Conservation (phyloP, 2,329 filamentous ascomycete genomes). For the Lecanicillium sp. region DNA sequence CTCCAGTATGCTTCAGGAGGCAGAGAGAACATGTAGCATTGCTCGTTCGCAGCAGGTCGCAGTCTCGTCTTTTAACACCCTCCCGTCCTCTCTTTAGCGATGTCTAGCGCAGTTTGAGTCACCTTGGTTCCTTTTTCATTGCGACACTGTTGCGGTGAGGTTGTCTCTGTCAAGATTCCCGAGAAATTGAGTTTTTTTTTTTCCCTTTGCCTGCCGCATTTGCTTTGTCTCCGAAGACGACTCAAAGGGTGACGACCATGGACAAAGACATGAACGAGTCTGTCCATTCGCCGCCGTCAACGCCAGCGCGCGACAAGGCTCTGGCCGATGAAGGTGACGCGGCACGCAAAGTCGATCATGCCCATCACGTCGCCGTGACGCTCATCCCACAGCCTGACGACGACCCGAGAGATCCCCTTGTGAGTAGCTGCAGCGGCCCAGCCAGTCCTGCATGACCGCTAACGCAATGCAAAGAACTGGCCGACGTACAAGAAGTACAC, state of each 20-base stretch:
- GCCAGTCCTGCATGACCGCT: no score
- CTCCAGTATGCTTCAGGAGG: no score
- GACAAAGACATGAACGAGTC: background rate
- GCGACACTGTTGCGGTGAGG: no score
- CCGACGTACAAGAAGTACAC: background rate
- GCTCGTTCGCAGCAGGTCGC: no score
- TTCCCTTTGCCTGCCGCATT: background rate
- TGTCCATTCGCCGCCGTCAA: background rate
- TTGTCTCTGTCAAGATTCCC: no score
- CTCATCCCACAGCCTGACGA: background rate
- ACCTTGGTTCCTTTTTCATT: no score
- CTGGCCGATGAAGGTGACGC: background rate
- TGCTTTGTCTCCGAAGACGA: background rate
- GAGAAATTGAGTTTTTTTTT: background rate
- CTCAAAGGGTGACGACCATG: background rate
- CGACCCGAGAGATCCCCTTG: background rate
- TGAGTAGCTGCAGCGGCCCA: background rate
- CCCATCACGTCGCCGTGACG: background rate
- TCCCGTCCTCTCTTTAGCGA: no score
- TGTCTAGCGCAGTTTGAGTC: no score
- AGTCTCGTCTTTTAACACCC: no score
- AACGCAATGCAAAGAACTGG: background rate
- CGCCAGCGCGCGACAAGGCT: background rate
- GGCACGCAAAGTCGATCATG: background rate
- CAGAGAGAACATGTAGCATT: no score